Evolutionary conservation across 1,284 basidiomycete species (phyloP).

Genomic region (Ceratobasidium sp.): DNA sequence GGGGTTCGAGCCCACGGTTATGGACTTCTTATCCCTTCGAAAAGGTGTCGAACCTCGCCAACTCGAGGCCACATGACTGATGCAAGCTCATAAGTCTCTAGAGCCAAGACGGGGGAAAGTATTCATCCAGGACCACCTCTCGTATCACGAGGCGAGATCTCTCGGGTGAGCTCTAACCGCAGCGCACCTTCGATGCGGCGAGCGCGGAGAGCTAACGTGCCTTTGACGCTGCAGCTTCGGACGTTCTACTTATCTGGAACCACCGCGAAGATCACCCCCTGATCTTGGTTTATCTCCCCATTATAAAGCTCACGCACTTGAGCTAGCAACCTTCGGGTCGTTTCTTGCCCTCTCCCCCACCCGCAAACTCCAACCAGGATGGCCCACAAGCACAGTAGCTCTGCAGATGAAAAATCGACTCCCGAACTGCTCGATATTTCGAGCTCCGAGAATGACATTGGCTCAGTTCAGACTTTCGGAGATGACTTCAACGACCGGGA

Average conservation of each 20-base stretch:
- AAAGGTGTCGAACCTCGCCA: neutral
- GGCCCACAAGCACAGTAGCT: neutral
- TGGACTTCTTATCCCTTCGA: neutral
- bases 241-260: neutral
- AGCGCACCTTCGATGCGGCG: neutral
- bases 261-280: neutral
- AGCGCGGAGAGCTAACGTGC: neutral
- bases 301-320: neutral
- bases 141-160: neutral
- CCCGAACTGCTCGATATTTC: neutral
- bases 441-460: neutral
- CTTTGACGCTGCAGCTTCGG: neutral
- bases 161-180: neutral
- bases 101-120: neutral
- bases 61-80: neutral
- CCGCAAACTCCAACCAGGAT: neutral
- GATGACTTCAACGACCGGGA: constrained; percentile 5
- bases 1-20: neutral
- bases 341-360: neutral
- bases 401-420: neutral
- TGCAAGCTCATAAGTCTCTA: neutral
- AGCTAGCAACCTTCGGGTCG: neutral
- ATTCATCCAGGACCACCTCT: neutral
- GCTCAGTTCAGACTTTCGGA: neutral
- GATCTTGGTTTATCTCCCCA: neutral